Percentiles rank a stretch among this genome's conserved stretches.
These are phyloP conservation scores for Citrus trifoliata DNA, from an alignment of 345 rosid genomes.

Conservation along the genomic window DNA sequence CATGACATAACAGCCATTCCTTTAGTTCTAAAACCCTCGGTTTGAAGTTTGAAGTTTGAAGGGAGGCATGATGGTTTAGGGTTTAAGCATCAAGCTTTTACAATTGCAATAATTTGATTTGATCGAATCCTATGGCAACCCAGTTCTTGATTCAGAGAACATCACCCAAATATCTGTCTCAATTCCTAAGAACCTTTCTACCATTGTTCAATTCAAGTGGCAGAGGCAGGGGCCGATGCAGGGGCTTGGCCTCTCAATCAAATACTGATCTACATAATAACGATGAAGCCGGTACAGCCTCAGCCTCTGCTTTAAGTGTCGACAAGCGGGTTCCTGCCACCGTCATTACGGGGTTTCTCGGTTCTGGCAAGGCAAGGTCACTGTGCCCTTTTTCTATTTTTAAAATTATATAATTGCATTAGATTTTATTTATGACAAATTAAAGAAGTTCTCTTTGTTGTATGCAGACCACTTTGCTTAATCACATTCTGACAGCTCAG, in stretches of 20 bases:
- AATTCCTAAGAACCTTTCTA: background rate
- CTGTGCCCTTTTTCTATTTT: background rate
- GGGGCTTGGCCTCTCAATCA: background rate
- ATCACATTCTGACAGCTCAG: constrained; percentile 67
- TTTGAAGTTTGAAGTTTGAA: background rate
- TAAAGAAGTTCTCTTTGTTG: background rate
- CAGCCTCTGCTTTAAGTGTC: background rate
- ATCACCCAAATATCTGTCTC: background rate
- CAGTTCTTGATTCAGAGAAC: background rate
- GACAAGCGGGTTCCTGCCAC: constrained; percentile 64
- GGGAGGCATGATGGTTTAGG: background rate
- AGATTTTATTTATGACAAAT: too few relatives aligned
- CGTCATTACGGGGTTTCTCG: constrained; percentile 73
- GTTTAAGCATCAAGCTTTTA: background rate
- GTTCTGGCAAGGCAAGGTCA: constrained; percentile 58
- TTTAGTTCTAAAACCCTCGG: background rate
- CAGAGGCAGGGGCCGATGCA: background rate
- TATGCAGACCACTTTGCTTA: constrained; percentile 66
- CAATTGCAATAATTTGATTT: too few relatives aligned
- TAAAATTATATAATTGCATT: too few relatives aligned
- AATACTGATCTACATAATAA: background rate
- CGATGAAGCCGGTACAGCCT: background rate
- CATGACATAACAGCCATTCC: too few relatives aligned
- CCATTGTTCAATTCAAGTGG: background rate
- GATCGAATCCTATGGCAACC: background rate